Base-by-base conservation (phyloP, 2,329 filamentous ascomycete genomes). In the Aspergillus clavatus region DNA sequence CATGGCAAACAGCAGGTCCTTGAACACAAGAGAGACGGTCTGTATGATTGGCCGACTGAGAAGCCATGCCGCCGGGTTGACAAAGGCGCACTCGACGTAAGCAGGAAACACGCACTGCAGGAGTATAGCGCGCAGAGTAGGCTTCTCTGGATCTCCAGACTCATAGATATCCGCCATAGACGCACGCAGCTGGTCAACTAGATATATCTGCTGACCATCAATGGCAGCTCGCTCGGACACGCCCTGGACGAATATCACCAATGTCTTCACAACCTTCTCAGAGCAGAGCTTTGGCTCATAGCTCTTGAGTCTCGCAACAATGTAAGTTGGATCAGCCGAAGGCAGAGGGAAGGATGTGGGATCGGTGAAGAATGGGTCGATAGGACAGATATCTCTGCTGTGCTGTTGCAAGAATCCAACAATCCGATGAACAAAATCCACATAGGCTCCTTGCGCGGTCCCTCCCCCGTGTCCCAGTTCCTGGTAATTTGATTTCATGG, bases 341-440 rank as follows among this genome's bases (percentile, higher is more conserved):
- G 81, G 81, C 4, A 83, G 66, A 2, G 81, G 81, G 57, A 84
- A 84, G 0, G 73, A 71, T 1, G 71, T 66, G 1, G 80, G 79
- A 51, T 83, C 76, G 2, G 75, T 81, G 61, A 83, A 83, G 67
- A 82, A 83, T 1, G 67, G 60, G 43, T 82, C 73, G 12, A 83
- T 69, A 0, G 72, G 69, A 50, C 72, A 75, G 24, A 83, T 80
- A 14, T 63, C 76, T 24, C 72, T 69, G 1, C 76, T 77, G 51
- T 83, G 76, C 53, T 84, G 78, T 54, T 84, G 81, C 38, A 84
- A 61, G 48, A 77, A 77, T 16, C 76, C 73, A 2, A 84, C 73
- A 2, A 83, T 69, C 12, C 70, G 66, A 47, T 84, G 81, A 4
- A 83, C 79, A 55, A 84, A 83, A 7, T 75, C 70, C 5, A 83